Base-by-base conservation (phyloP, 768 basidiomycete genomes). In the Favolaschia claudopus region DNA sequence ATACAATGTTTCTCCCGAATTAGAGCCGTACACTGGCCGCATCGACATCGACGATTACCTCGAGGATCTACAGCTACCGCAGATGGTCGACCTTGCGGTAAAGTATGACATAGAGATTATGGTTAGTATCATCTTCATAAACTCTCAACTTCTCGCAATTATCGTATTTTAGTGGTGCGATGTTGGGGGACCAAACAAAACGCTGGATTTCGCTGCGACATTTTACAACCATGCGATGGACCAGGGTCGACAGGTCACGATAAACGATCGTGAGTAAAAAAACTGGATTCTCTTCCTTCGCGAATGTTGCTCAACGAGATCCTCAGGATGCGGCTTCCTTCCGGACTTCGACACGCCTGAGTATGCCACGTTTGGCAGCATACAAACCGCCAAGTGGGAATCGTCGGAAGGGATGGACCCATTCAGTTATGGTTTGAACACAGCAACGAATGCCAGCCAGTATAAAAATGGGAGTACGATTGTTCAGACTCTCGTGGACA, bases 351-450 rank as follows among this genome's bases (percentile, higher is more conserved):
- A 81, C 54, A 85, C 85, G 0, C 84, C 86, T 0, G 86, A 87
- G 60, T 85, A 85, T 53, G 73, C 76, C 1, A 70, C 72, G 1
- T 85, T 83, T 36, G 77, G 77, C 15, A 75, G 80, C 5, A 74
- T 81, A 22, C 81, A 83, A 25, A 74, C 79, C 0, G 69, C 70
- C 22, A 77, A 72, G 31, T 88, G 86, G 87, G 86, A 88, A 65
- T 84, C 79, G 12, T 83, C 72, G 31, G 87, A 85, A 59, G 86
- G 85, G 25, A 80, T 87, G 76, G 83, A 85, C 61, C 83, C 84
- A 0, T 76, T 65, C 46, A 82, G 79, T 52, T 86, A 82, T 48
- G 85, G 85, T 0, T 68, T 78, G 29, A 80, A 83, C 60, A 70
- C 72, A 4, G 77, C 74, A 10, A 84, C 83, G 28, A 67, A 73